Evolutionary conservation across 768 basidiomycete genomes (phyloP).

Genomic region (Tylopilus balloui): DNA sequence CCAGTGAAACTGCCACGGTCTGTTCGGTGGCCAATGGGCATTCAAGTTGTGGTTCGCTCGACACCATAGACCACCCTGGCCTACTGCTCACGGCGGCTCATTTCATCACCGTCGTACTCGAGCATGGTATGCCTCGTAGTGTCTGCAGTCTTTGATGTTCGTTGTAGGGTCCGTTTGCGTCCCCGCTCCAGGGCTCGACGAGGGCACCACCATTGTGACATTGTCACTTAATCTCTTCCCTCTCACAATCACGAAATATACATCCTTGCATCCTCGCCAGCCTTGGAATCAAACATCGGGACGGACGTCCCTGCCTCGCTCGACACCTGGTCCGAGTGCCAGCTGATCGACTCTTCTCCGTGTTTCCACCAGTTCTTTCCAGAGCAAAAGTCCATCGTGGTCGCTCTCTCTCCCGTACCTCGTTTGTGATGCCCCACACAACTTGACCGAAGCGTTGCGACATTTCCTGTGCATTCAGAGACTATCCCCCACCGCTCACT

Average conservation of each 20-base stretch:
- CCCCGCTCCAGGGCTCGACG: slow-evolving; percentile 44
- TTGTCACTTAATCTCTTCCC: slow-evolving; percentile 67
- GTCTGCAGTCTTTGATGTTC: slow-evolving; percentile 5
- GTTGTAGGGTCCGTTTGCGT: slow-evolving; percentile 40
- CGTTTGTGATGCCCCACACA: slow-evolving; percentile 5
- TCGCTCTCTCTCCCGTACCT: neutral
- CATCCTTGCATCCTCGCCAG: slow-evolving; percentile 40
- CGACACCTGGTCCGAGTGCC: slow-evolving; percentile 54
- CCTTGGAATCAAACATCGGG: slow-evolving; percentile 41
- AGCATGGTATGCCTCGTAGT: slow-evolving; percentile 38
- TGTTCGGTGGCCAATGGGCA: slow-evolving; percentile 56
- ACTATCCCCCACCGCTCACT: slow-evolving; percentile 51
- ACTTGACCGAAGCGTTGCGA: slow-evolving; percentile 9
- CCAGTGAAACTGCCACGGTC: slow-evolving; percentile 85
- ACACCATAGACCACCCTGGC: slow-evolving; percentile 39
- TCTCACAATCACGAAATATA: slow-evolving; percentile 56
- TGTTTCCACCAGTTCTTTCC: slow-evolving; percentile 56
- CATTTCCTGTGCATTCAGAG: slow-evolving; percentile 64
- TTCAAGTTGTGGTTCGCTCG: neutral
- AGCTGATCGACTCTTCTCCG: slow-evolving; percentile 65
- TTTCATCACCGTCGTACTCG: slow-evolving; percentile 48
- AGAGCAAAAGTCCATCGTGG: slow-evolving; percentile 30
- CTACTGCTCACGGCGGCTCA: slow-evolving; percentile 43
- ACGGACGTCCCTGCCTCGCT: slow-evolving; percentile 15
- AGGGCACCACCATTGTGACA: slow-evolving; percentile 48